Evolutionary conservation across 495 filamentous ascomycete genomes (phyloP).

Genomic region (Talaromyces adpressus): DNA sequence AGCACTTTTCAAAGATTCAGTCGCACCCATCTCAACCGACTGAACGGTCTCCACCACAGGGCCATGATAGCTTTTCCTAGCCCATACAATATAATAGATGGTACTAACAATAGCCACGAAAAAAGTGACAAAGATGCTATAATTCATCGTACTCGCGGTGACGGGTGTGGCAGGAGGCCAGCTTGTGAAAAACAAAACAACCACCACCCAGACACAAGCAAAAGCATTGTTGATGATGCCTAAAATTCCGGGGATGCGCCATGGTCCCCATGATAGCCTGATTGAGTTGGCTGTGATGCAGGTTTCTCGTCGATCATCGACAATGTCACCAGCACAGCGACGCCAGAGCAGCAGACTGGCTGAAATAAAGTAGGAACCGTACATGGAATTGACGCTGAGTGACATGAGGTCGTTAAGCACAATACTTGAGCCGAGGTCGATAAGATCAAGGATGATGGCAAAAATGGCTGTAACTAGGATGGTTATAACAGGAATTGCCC

Average conservation of each 20-base stretch:
- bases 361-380: constrained; percentile 37
- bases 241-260: constrained; percentile 28
- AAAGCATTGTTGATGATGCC: constrained; percentile 34
- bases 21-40: too few species aligned
- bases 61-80: too few species aligned
- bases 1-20: too few species aligned
- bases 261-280: constrained; percentile 29
- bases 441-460: constrained; percentile 33
- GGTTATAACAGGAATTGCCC: constrained; percentile 30
- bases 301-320: constrained; percentile 6
- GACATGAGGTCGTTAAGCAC: constrained; percentile 42
- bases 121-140: too few species aligned
- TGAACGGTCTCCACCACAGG: too few species aligned
- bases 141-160: constrained; percentile 20
- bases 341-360: constrained; percentile 41
- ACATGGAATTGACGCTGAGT: constrained; percentile 34
- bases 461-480: constrained; percentile 30
- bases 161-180: constrained; percentile 32
- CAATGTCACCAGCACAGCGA: constrained; percentile 30
- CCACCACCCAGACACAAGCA: constrained; percentile 13
- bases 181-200: constrained; percentile 38
- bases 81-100: too few species aligned
- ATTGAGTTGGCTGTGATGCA: constrained; percentile 5
- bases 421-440: constrained; percentile 38
- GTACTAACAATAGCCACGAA: too few species aligned